A percentile compares a stretch with the other conserved stretches of the same genome.
Conservation (phyloP, 2,329 filamentous ascomycete species). For the Triangularia verruculosa region DNA sequence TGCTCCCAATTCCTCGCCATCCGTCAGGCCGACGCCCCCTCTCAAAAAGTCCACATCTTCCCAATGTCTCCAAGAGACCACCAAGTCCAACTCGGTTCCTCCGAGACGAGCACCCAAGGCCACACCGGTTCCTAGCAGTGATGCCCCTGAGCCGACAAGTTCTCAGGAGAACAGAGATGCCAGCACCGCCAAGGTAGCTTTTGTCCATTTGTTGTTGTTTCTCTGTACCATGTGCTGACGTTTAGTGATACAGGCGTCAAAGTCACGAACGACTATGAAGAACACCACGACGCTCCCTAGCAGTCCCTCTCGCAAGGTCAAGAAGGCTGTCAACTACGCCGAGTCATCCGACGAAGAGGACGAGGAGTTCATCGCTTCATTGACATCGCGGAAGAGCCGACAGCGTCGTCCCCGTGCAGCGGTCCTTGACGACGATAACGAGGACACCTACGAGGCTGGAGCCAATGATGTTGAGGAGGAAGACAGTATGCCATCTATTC, state of each 20-base stretch:
- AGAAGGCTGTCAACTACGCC: slow-evolving; percentile 70
- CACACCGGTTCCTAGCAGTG: slow-evolving; percentile 80
- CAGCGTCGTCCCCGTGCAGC: slow-evolving; percentile 53
- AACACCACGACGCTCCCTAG: slow-evolving; percentile 47
- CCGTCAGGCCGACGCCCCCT: slow-evolving; percentile 29
- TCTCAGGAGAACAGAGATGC: slow-evolving; percentile 65
- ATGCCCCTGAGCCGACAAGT: slow-evolving; percentile 64
- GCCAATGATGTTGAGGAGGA: slow-evolving; percentile 57
- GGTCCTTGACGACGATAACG: slow-evolving; percentile 68
- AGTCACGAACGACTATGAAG: slow-evolving; percentile 40
- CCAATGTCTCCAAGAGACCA: slow-evolving; percentile 45
- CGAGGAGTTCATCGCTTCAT: slow-evolving; percentile 62
- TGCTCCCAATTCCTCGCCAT: slow-evolving; percentile 29
- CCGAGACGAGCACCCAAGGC: slow-evolving; percentile 41
- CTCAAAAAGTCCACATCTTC: slow-evolving; percentile 31
- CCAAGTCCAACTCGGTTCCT: slow-evolving; percentile 44
- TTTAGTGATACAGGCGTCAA: slow-evolving; percentile 16
- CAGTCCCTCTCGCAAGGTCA: slow-evolving; percentile 74
- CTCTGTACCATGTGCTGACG: slow-evolving; percentile 42
- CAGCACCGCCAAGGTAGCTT: slow-evolving; percentile 35
- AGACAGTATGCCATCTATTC: slow-evolving; percentile 35
- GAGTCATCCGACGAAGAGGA: slow-evolving; percentile 82
- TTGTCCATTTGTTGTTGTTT: slow-evolving; percentile 30
- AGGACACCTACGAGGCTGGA: slow-evolving; percentile 64
- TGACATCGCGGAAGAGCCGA: slow-evolving; percentile 39